Evolutionary conservation across 345 rosid species (phyloP).

Genomic region (Dipteronia dyeriana): DNA sequence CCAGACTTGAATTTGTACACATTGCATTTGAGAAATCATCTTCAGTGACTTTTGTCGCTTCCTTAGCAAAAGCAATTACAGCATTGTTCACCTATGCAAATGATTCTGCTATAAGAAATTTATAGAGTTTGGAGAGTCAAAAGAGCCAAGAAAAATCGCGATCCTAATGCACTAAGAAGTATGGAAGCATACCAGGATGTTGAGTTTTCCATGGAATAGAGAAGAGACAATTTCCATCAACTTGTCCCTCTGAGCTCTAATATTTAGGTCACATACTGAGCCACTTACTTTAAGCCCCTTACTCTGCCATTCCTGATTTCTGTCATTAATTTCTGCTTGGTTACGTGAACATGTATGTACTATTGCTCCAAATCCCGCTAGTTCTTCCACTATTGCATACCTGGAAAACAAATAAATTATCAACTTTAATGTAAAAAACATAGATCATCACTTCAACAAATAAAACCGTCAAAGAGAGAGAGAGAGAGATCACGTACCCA

Average conservation of each 20-base stretch:
- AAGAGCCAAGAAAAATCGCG: no score
- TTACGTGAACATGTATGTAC: slow-evolving; percentile 16
- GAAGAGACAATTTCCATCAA: slow-evolving; percentile 46
- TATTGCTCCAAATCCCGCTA: slow-evolving; percentile 16
- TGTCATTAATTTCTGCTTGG: not conserved
- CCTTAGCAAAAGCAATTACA: slow-evolving; percentile 37
- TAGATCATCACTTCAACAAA: not conserved
- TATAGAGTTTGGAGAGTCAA: no score
- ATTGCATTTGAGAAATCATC: slow-evolving; percentile 36
- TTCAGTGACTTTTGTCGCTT: slow-evolving; percentile 23
- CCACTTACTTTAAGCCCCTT: slow-evolving; percentile 54
- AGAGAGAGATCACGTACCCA: slow-evolving; percentile 15
- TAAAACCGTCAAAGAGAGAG: no score
- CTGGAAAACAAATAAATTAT: not conserved
- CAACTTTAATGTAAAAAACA: not conserved
- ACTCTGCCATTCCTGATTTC: slow-evolving; percentile 40
- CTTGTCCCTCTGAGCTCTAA: slow-evolving; percentile 40
- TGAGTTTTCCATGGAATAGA: slow-evolving; percentile 51
- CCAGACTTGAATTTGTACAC: slow-evolving; percentile 50
- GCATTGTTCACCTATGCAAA: slow-evolving; percentile 48
- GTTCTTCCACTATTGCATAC: slow-evolving; percentile 15
- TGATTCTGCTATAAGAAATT: not conserved
- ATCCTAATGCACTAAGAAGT: no score
- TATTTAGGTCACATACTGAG: slow-evolving; percentile 54
- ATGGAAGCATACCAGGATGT: slow-evolving; percentile 45